Evolutionary conservation across 148 eudicot genomes (phyloP), one percentile per base, ranked within the genome.

Genomic region (Rhododendron simsii): DNA sequence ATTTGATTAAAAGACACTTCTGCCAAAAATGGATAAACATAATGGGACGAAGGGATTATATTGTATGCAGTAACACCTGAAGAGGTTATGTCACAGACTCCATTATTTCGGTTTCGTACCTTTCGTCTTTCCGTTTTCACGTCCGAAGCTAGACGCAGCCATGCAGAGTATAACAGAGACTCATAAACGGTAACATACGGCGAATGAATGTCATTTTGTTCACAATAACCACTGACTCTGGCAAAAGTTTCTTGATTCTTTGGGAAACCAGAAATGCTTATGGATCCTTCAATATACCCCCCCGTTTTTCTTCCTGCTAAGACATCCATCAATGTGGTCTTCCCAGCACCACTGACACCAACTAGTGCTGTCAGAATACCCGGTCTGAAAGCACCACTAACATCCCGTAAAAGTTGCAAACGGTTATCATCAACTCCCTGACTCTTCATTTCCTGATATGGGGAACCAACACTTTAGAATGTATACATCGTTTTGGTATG

Each of bases 141-240:
- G 78, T 88, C 90, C 20, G 81, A 41, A 76, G 88, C 23, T 67
- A 90, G 90, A 81, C 91, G 88, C 20, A 90, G 88, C 88, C 91
- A 87, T 41, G 91, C 91, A 28, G 89, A 90, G 86, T 87, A 90
- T 18, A 87, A 85, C 26, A 90, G 86, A 28, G 91, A 90, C 37
- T 90, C 91, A 50, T 90, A 86, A 20, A 90, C 88, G 21, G 91
- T 90, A 23, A 90, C 89, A 18, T 86, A 83, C 18, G 91, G 91
- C 12, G 91, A 87, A 80, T 89, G 91, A 81, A 87, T 89, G 45
- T 89, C 91, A 50, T 87, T 89, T 74, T 90, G 89, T 30, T 71
- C 76, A 14, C 76, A 71, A 13, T 71, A 71, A 71, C 76, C 76
- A 18, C 76, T 71, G 76, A 71, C 76, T 71, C 76, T 35, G 39